Evolutionary conservation across 306 rosid genomes (phyloP).

Genomic region (Fragaria vesca): DNA sequence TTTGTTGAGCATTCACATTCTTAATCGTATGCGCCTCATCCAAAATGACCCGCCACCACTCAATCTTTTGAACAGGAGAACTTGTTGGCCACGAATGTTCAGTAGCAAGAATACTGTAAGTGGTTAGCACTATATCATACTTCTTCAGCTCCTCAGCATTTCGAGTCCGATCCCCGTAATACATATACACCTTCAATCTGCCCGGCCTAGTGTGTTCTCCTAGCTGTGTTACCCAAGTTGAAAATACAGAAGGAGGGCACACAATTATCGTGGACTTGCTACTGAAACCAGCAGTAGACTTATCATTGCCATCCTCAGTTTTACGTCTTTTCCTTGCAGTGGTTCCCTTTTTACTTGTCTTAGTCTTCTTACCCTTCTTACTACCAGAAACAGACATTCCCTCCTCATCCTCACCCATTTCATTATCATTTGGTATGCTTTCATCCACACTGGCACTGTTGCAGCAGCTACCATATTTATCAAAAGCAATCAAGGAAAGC

Average conservation of each 20-base stretch:
- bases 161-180: constrained; percentile 65
- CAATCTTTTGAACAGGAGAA: constrained; percentile 43
- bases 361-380: constrained; percentile 41
- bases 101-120: constrained; percentile 49
- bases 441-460: constrained; percentile 17
- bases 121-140: constrained; percentile 74
- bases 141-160: constrained; percentile 45
- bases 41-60: constrained; percentile 75
- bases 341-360: constrained; percentile 14
- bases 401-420: constrained; percentile 31
- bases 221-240: constrained; percentile 64
- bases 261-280: constrained; percentile 57
- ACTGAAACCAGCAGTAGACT: constrained; percentile 5
- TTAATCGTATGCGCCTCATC: constrained; percentile 83
- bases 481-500: constrained; percentile 63
- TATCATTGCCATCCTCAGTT: constrained; percentile 16
- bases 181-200: constrained; percentile 56
- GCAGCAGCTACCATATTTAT: constrained; percentile 30
- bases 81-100: constrained; percentile 22
- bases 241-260: constrained; percentile 78
- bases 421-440: constrained; percentile 27
- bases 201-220: constrained; percentile 59
- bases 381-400: constrained; percentile 17
- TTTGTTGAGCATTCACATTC: constrained; percentile 54
- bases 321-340: constrained; percentile 32